A percentile compares a stretch with the other conserved stretches of the same genome.
phyloP scores from a whole-genome alignment of 352 stramenopile genomes.

The Phytophthora cactorum region DNA sequence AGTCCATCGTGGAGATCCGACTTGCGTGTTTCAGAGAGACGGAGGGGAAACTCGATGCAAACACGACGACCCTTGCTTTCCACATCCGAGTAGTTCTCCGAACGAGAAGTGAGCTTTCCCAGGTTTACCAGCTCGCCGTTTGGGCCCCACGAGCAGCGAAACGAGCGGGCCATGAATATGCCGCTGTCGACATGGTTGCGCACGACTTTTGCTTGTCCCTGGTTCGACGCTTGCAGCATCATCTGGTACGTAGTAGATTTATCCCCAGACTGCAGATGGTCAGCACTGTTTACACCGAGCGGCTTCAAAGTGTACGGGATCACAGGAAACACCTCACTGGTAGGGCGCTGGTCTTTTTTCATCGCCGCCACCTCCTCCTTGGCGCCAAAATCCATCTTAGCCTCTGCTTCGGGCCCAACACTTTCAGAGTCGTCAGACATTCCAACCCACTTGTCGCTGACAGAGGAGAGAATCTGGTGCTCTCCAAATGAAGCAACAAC shows the following conservation, averaged over 20 bases:
- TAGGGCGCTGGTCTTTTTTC: slow-evolving; percentile 34
- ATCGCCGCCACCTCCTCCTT: slow-evolving; percentile 20
- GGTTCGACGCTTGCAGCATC: slow-evolving; percentile 54
- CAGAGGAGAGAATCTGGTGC: slow-evolving; percentile 10
- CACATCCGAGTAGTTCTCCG: slow-evolving; percentile 20
- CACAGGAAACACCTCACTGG: slow-evolving; percentile 48
- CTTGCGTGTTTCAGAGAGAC: slow-evolving; percentile 42
- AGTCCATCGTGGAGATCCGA: slow-evolving; percentile 56
- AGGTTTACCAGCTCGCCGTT: slow-evolving; percentile 79
- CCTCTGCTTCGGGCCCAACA: slow-evolving; percentile 6
- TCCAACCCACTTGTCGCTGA: slow-evolving; percentile 28
- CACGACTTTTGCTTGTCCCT: slow-evolving; percentile 37
- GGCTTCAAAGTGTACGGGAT: slow-evolving; percentile 37
- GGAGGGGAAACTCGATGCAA: slow-evolving; percentile 63
- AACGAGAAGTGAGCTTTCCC: slow-evolving; percentile 45
- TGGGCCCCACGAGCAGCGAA: slow-evolving; percentile 83
- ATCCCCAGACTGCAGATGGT: slow-evolving; percentile 29
- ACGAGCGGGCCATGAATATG: slow-evolving; percentile 82
- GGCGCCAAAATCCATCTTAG: slow-evolving; percentile 25
- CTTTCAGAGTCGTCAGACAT: slow-evolving; percentile 13
- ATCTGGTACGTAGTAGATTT: slow-evolving; percentile 79
- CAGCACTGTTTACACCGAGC: slow-evolving; percentile 32
- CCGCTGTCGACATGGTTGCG: slow-evolving; percentile 66
- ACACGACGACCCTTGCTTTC: slow-evolving; percentile 37
- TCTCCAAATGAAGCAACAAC: slow-evolving; percentile 50